Conservation (phyloP, 2,329 filamentous ascomycete species). For the Celoporthe dispersa region DNA sequence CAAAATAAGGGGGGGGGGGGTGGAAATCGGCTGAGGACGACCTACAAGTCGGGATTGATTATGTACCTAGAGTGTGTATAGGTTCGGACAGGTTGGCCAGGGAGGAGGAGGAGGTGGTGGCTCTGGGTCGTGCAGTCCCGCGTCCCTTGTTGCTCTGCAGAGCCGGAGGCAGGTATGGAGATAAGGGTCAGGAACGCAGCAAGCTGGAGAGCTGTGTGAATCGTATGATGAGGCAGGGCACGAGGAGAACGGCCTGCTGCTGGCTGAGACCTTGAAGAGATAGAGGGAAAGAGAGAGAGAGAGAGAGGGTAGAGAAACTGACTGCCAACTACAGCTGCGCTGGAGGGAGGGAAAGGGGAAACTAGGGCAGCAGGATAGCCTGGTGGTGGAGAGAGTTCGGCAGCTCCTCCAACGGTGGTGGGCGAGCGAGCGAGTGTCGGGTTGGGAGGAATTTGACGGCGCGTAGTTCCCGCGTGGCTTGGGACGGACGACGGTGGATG, state of each 20-base stretch:
- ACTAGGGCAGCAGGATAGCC: background rate
- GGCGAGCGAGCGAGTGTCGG: background rate
- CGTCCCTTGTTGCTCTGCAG: slow-evolving; percentile 3
- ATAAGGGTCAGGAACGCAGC: background rate
- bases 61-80: background rate
- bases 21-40: background rate
- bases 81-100: background rate
- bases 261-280: background rate
- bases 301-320: background rate
- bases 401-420: background rate
- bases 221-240: background rate
- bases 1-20: background rate
- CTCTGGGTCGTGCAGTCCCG: background rate
- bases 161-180: background rate
- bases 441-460: slow-evolving; percentile 15
- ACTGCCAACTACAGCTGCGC: background rate
- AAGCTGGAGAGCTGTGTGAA: background rate
- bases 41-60: background rate
- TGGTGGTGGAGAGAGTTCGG: background rate
- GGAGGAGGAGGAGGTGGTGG: background rate
- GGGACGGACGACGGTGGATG: slow-evolving; percentile 1
- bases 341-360: background rate
- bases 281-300: background rate
- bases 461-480: slow-evolving; percentile 15
- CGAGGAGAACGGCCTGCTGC: background rate